Base-by-base conservation (phyloP, 1,139 yeast species). In the Pichia sp. region DNA sequence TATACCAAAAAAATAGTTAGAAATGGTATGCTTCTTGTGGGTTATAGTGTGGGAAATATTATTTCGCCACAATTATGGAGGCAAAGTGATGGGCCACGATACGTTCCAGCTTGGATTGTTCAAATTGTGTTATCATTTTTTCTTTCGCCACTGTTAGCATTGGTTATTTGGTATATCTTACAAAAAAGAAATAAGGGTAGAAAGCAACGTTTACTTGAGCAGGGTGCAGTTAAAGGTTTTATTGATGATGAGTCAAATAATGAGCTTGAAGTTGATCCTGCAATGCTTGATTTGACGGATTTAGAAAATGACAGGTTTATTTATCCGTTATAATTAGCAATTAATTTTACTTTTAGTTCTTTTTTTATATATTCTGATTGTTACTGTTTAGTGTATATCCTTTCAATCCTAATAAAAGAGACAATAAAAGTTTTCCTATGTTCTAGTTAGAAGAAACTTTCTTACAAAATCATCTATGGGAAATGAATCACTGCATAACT, bases 81-180 rank as follows among this genome's bases (percentile, higher is more conserved):
- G 48, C 59, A 60, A 48, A 61, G 45, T 7, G 35, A 20, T 24
- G 35, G 32, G 19, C 27, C 33, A 13, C 25, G 40, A 37, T 31
- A 64, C 45, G 43, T 57, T 36, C 67, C 68, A 5, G 77, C 78
- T 1, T 73, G 78, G 78, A 62, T 68, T 34, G 72, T 72, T 13
- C 76, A 70, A 50, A 70, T 74, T 36, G 73, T 72, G 3, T 51
- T 71, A 19, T 64, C 74, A 10, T 73, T 67, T 53, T 56, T 62
- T 20, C 35, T 58, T 8, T 68, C 74, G 3, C 73, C 76, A 3
- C 38, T 59, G 2, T 33, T 65, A 14, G 57, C 65, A 11, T 46
- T 65, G 2, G 55, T 68, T 3, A 68, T 68, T 26, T 61, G 69
- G 59, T 60, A 42, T 40, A 60, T 71, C 23, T 56, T 72, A 37